Evolutionary conservation across 1,139 yeast species (phyloP), one percentile per base, ranked within the genome.

Genomic region (Candida sojae): DNA sequence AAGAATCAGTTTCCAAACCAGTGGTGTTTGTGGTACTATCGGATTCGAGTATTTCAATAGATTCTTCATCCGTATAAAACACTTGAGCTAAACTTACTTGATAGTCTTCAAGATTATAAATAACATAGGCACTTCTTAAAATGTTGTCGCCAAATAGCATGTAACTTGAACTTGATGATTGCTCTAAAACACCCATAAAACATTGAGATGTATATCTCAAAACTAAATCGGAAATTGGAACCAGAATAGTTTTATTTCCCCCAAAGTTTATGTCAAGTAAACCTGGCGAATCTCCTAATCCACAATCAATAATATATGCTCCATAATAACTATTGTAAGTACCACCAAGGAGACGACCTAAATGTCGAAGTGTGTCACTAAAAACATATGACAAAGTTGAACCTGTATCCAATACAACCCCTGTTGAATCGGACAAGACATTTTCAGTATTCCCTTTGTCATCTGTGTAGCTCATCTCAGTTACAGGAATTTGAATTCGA

Each of bases 71-170:
- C 7, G 79, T 61, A 41, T 62, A 60, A 48, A 67, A 68, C 6
- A 84, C 86, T 56, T 80, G 88, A 1, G 95, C 97, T 46, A 91
- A 51, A 0, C 86, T 83, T 28, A 90, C 72, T 59, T 83, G 82
- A 47, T 71, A 66, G 53, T 79, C 80, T 31, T 86, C 91, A 53
- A 89, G 69, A 64, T 91, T 95, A 58, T 80, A 89, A 39, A 89
- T 96, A 47, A 84, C 80, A 62, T 90, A 90, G 6, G 88, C 91
- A 46, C 80, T 74, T 51, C 89, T 77, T 58, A 91, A 68, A 67
- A 89, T 83, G 31, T 84, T 79, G 64, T 88, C 96, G 41, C 97
- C 97, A 11, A 89, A 61, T 45, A 71, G 58, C 36, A 69, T 53
- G 51, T 60, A 67, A 1, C 54, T 28, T 5, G 53, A 48, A 29